Evolutionary conservation across 2,329 filamentous ascomycete genomes (phyloP).

Genomic region (Beauveria brongniartii): DNA sequence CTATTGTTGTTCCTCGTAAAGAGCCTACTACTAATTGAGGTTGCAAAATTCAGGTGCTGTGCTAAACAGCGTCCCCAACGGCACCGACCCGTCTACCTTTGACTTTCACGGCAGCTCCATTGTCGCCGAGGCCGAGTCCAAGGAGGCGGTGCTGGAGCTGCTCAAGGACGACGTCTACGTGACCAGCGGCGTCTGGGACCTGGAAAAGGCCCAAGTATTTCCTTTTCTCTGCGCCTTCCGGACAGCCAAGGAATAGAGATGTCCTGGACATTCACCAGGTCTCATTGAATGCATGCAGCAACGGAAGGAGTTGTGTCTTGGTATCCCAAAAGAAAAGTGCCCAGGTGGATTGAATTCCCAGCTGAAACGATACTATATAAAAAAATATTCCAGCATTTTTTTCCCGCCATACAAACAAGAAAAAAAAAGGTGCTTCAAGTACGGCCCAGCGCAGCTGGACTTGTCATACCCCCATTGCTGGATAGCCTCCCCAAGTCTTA

Average conservation of each 20-base stretch:
- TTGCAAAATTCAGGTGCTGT: conserved; percentile 48
- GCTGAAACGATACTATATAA: neutral
- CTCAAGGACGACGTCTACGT: conserved; percentile 68
- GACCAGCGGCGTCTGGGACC: conserved; percentile 69
- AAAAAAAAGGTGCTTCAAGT: neutral
- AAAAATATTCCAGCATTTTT: neutral
- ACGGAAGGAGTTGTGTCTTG: neutral
- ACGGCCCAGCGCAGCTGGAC: neutral
- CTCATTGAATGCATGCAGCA: neutral
- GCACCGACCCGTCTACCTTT: conserved; percentile 47
- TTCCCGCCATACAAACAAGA: neutral
- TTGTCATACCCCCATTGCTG: neutral
- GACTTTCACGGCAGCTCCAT: conserved; percentile 70
- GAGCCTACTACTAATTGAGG: neutral
- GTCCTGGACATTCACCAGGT: neutral
- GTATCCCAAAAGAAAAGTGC: neutral
- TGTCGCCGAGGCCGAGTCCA: conserved; percentile 56
- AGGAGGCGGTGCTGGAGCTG: conserved; percentile 59
- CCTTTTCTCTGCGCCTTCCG: conserved; percentile 39
- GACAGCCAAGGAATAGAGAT: conserved; percentile 17
- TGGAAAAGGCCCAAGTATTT: conserved; percentile 53
- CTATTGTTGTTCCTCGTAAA: neutral
- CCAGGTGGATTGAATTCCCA: neutral
- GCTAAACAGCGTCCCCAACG: conserved; percentile 56
- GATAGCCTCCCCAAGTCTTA: neutral